Base-by-base conservation (phyloP, 257 asterid genomes). In the Solanum corneliomulleri region DNA sequence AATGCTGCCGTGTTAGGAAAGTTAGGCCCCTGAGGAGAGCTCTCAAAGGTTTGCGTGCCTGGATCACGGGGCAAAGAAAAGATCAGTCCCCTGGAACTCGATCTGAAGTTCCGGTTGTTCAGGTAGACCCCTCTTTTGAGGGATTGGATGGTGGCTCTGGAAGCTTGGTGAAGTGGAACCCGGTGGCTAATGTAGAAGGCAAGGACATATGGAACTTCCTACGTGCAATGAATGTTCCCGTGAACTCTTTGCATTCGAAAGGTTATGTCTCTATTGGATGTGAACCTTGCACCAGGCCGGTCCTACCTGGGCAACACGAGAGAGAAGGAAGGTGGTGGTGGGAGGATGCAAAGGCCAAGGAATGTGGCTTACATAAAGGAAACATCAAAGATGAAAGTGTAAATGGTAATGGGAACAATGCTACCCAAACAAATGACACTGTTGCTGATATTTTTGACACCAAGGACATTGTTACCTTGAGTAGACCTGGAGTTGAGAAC, bases 261-360 rank as follows among this genome's bases (percentile, higher is more conserved):
- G 98, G 99, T 0, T 96, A 94, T 77, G 76, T 96, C 47, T 94
- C 98, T 8, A 93, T 96, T 29, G 98, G 98, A 27, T 96, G 99
- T 49, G 98, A 96, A 47, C 99, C 99, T 0, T 96, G 99, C 95
- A 96, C 99, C 2, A 88, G 98, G 86, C 89, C 99, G 0, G 95
- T 96, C 13, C 91, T 96, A 9, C 99, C 99, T 0, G 95, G 99
- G n/a, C 98, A 96, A 75, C 99, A 96, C 21, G 99, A 96, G 93
- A 89, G 99, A 4, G 99, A 96, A 89, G 98, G 99, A 52, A 88
- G 99, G 92, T 96, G 99, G 98, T 96, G 99, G 98, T 96, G 99
- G 98, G 98, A 96, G 86, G 99, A 94, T 86, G 98, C 99, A 39
- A 93, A 91, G 92, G 99, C 99, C 4, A 96, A 96, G 90, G 98